Base-by-base conservation (phyloP, 2,329 filamentous ascomycete species). In the Drechslera avenae region DNA sequence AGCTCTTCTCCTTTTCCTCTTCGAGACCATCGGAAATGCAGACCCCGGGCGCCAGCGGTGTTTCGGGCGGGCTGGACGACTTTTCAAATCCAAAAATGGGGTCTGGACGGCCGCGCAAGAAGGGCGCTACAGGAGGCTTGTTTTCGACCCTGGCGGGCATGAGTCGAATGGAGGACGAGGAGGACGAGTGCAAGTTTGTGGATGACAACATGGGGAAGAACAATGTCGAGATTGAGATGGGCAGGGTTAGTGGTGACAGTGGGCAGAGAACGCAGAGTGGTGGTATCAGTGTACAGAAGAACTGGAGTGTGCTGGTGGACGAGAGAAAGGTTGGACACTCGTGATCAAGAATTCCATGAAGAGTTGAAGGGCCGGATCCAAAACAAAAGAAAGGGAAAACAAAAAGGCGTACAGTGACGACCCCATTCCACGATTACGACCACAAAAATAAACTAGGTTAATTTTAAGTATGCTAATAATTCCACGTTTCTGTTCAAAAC, bases 81-180 rank as follows among this genome's bases (percentile, higher is more conserved):
- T 35, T 28, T 31, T 37, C 34, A 14, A 37, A 46, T 3, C 39
- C 46, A 10, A 39, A 42, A 17, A 50, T 28, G 26, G 10, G 41
- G 10, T 48, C 43, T 10, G 34, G 33, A n/a, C 37, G 48, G 4
- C 48, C 51, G 3, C 43, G 60, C 12, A 64, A 64, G 56, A 63
- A 58, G 39, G 60, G 60, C 14, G 47, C 61, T 3, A 63, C 59
- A 1, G 60, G 60, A 0, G 61, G 61, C 5, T 8, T 64, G 48
- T 64, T 64, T 42, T 59, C 55, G 1, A 64, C 59, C 0, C 45
- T 64, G 9, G 61, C 51, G n/a, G 61, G 61, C 2, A 42, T 60
- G 39, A 53, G 34, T 59, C 19, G 61, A 48, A 17, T 45, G 21
- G 49, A 52, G 4, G 49, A 52, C 14, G 60, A 64, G 33, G 61